Base-by-base conservation (phyloP, 768 basidiomycete species). In the Antrodiella citrinella region DNA sequence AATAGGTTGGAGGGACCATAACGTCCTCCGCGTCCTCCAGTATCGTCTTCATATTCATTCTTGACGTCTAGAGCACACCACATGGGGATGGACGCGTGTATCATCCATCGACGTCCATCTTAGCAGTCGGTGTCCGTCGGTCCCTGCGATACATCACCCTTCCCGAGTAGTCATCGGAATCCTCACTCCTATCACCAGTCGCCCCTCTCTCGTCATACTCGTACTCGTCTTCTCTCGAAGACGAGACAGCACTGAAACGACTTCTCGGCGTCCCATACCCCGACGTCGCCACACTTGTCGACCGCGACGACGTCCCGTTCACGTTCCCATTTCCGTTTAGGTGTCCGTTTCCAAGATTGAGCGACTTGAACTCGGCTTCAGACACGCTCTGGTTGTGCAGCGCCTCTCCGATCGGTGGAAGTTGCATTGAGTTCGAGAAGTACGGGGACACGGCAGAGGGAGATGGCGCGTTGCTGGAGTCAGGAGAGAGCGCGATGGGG, bases 361-460 rank as follows among this genome's bases (percentile, higher is more conserved):
- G 30, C 30, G 30, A 35, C 7, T 35, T 35, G 30, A 35, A 35
- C 7, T 7, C 30, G 30, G 7, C 30, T 35, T 47, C 24, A 19
- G 26, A 50, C 24, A 21, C 26, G 21, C 43, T 40, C 3, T 45
- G 26, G 35, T 26, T 43, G 46, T 51, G 35, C n/a, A 54, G 54
- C 13, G 54, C 51, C 4, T 50, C 50, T 21, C 51, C 54, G 26
- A 55, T 43, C 19, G 54, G 54, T 26, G 54, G 54, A n/a, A 55
- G 51, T n/a, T 51, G 51, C n/a, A 55, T 44, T 30, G 48, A 39
- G n/a, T 51, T 18, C 7, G n/a, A 18, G n/a, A n/a, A n/a, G 41
- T 43, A 49, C 18, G 50, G 47, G 3, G 54, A 50, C 7, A 49
- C 51, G 11, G 54, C 51, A 3, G 54, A 55, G 11, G 54, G 54